Evolutionary conservation across 2,329 filamentous ascomycete species (phyloP).

Genomic region (Pestalotiopsis sp.): DNA sequence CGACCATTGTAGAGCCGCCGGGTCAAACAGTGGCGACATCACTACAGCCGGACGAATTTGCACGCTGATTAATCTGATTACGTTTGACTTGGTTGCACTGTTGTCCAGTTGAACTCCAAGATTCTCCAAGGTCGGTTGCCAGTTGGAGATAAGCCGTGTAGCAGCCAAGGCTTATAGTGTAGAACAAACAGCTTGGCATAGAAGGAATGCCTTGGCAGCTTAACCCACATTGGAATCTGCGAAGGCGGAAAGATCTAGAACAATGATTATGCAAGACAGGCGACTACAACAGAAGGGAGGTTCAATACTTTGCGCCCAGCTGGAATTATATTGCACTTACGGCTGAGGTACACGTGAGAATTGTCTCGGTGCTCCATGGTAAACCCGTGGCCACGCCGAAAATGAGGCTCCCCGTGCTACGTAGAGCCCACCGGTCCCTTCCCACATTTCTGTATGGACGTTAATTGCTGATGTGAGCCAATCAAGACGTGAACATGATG

Average conservation of each 20-base stretch:
- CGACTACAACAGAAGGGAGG: conserved; percentile 7
- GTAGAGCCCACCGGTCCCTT: not conserved
- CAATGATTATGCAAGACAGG: not conserved
- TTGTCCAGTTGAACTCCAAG: not conserved
- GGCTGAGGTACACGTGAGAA: not conserved
- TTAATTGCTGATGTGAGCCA: not conserved
- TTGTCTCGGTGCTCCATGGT: not conserved
- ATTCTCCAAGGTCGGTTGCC: not conserved
- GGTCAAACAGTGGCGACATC: too few relatives aligned
- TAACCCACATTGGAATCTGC: conserved; percentile 4
- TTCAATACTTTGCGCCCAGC: not conserved
- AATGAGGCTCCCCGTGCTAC: not conserved
- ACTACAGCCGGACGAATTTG: too few relatives aligned
- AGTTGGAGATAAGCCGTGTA: not conserved
- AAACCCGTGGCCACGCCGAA: not conserved
- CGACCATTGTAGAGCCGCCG: too few relatives aligned
- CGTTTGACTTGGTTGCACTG: not conserved
- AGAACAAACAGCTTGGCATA: conserved; percentile 4
- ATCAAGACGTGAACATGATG: not conserved
- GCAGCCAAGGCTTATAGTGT: conserved; percentile 6
- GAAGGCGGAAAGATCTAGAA: not conserved
- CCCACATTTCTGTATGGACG: not conserved
- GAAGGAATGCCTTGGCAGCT: not conserved
- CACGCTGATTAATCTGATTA: not conserved
- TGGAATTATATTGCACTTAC: conserved; percentile 9